These are phyloP conservation scores for Ascoidea rubescens DNA, from an alignment of 805 yeast species.

Conservation along the genomic window DNA sequence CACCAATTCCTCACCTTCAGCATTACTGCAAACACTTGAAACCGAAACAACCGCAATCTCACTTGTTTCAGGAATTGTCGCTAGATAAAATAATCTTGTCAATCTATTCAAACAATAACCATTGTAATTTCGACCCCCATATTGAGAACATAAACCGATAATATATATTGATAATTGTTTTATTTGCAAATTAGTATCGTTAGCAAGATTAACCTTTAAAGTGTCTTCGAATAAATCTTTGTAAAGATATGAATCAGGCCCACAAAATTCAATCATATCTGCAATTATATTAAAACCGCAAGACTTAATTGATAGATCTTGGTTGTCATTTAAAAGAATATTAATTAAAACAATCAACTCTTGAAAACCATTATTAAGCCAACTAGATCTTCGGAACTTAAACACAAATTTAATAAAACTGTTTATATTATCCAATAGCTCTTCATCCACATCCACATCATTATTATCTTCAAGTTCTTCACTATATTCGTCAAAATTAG, in stretches of 20 bases:
- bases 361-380: slow-evolving; percentile 48
- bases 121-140: slow-evolving; percentile 51
- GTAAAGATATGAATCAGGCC: slow-evolving; percentile 49
- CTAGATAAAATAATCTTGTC: slow-evolving; percentile 60
- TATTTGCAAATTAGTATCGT: slow-evolving; percentile 46
- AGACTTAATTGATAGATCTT: slow-evolving; percentile 50
- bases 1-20: slow-evolving; percentile 44
- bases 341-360: slow-evolving; percentile 41
- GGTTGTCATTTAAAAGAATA: slow-evolving; percentile 22
- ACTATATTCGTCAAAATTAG: slow-evolving; percentile 71
- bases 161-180: slow-evolving; percentile 82
- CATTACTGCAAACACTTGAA: slow-evolving; percentile 70
- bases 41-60: slow-evolving; percentile 76
- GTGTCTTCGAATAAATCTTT: slow-evolving; percentile 51
- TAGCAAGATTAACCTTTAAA: slow-evolving; percentile 51
- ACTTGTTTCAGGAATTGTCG: slow-evolving; percentile 75
- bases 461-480: slow-evolving; percentile 80
- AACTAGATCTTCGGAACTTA: slow-evolving; percentile 41
- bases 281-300: slow-evolving; percentile 73
- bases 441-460: slow-evolving; percentile 80
- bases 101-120: slow-evolving; percentile 58
- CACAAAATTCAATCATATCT: slow-evolving; percentile 71
- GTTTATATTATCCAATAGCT: slow-evolving; percentile 73
- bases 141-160: slow-evolving; percentile 77
- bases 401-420: slow-evolving; percentile 60